Evolutionary conservation across 805 yeast genomes (phyloP), one percentile per base, ranked within the genome.

Genomic region (Pichia scutulata): DNA sequence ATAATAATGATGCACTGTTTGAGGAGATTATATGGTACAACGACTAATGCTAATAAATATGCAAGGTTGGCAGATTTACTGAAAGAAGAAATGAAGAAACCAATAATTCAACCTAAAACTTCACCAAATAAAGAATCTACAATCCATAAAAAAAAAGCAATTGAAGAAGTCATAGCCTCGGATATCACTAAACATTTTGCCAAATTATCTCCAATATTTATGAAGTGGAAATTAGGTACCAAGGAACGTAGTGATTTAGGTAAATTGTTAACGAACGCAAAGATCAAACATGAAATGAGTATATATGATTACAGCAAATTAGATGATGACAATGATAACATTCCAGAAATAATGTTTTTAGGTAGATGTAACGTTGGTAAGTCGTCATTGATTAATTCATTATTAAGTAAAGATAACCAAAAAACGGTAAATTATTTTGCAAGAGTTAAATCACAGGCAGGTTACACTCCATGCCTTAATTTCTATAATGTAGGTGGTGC

Each of bases 331-430:
- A 21, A 12, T 23, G 19, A n/a, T 9, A 33, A 39, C 13, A 68
- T 85, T 13, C 96, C 96, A 0, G 96, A 89, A 60, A 77, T 89
- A 5, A 70, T 84, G 4, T 73, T 89, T 44, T 57, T 89, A 43
- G 97, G 97, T 0, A 36, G 87, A 55, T 84, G 95, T 44, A 89
- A 89, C 58, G 89, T 84, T 8, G 97, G 97, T 0, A 89, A 89
- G 61, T 86, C 95, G 0, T 81, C 95, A 0, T 63, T 89, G 24
- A 69, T 89, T 40, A 86, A 86, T 59, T 77, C 76, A 13, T 50
- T 88, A 9, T 66, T 86, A 5, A 69, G 80, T 1, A 68, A 69
- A 37, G 62, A 66, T 8, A 58, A 60, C 24, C 60, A 62, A 12
- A 33, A 47, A 64, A 62, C 40, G 64, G 39, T 47, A 10, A 19